Conservation (phyloP, 192 early-diverging fungal species). For the Backusella parvicylindrica region DNA sequence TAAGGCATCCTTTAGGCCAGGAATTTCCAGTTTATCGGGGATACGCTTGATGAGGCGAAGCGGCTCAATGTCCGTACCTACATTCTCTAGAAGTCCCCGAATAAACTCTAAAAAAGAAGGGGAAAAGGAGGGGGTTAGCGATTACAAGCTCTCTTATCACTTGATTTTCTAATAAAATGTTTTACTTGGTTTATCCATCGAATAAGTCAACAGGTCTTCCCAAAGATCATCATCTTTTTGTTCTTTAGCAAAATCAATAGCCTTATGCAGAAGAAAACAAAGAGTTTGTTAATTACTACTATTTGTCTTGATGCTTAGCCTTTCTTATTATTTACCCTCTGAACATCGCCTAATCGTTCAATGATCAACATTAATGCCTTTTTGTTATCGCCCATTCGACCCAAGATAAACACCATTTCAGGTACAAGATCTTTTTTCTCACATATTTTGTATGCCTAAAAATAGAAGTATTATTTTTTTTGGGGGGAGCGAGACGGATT, state of each 20-base stretch:
- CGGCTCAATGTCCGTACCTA: constrained; percentile 84
- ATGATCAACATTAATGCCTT: constrained; percentile 93
- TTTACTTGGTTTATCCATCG: constrained; percentile 92
- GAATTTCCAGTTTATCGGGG: constrained; percentile 75
- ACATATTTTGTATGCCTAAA: constrained; percentile 76
- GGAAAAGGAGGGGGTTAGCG: neutral
- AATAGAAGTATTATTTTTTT: constrained; percentile 12
- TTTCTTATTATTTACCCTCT: constrained; percentile 48
- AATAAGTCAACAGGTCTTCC: constrained; percentile 92
- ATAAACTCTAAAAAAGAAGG: constrained; percentile 71
- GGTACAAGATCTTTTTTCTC: constrained; percentile 86
- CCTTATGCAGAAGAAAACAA: constrained; percentile 38
- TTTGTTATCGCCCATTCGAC: constrained; percentile 97
- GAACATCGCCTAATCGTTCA: constrained; percentile 83
- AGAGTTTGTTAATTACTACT: neutral
- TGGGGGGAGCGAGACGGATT: neutral
- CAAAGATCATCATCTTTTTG: constrained; percentile 94
- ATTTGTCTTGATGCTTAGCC: neutral
- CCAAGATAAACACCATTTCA: constrained; percentile 96
- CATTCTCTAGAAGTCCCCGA: constrained; percentile 85
- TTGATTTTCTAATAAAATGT: constrained; percentile 11
- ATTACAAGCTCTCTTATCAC: neutral
- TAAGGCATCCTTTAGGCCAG: constrained; percentile 75
- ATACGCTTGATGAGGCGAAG: constrained; percentile 77
- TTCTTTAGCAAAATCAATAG: constrained; percentile 98